Base-by-base conservation (phyloP, 2,329 filamentous ascomycete species). In the Aspergillus glaucus region DNA sequence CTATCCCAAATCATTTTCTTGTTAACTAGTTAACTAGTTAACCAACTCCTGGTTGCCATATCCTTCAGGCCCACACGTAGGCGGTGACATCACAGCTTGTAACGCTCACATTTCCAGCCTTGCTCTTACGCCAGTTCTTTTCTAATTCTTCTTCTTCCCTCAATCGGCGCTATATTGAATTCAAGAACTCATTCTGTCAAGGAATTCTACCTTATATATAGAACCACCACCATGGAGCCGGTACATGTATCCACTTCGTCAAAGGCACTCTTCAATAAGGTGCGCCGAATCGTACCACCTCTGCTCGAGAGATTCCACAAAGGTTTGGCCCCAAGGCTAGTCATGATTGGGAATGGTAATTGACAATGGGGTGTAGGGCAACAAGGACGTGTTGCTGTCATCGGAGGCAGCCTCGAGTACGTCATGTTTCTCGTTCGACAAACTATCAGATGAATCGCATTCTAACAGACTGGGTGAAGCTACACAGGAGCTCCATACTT, bases 401-500 rank as follows among this genome's bases (percentile, higher is more conserved):
- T 98, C 56, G 93, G 93, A 45, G 93, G 93, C 37, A 95, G 89
- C 64, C 85, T 92, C 66, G 92, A 97, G 74, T 77, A 68, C 36
- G 60, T 51, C 32, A 26, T n/a, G 54, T 46, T 32, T 46, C 19
- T 32, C 24, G 17, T 19, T 12, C 10, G 4, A 30, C 26, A 30
- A 30, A 30, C 7, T 30, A 12, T 9, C 15, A 6, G 10, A 40
- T 21, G 37, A 21, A 17, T 9, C 37, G 7, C 19, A 19, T 22
- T 21, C 19, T n/a, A 36, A n/a, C 34, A 40, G 37, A 40, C 17
- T 12, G 14, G 15, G 28, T 53, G 21, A 51, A 77, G 75, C 71
- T 98, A 97, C 68, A 96, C 93, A 1, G 93, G 93, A 34, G 93
- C 93, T 50, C 93, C 93, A 10, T 98, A 95, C 74, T 98, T 98